phyloP scores from a whole-genome alignment of 306 rosid species.

The Cucumis melo region DNA sequence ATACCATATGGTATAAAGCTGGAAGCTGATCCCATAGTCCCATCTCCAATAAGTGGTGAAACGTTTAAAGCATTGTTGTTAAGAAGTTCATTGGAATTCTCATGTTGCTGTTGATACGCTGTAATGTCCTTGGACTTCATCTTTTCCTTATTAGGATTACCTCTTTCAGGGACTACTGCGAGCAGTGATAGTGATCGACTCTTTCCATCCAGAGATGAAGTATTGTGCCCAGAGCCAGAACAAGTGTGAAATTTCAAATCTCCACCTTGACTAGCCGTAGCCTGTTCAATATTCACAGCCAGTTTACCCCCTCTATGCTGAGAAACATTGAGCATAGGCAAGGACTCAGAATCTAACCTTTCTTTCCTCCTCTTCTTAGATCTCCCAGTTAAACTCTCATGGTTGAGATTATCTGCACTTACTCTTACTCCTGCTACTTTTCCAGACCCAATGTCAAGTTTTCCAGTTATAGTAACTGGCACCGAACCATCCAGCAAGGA shows the following conservation, averaged over 20 bases:
- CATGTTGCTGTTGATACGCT: constrained; percentile 7
- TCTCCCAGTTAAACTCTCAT: constrained; percentile 16
- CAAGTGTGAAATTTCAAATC: constrained; percentile 18
- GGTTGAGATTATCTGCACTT: constrained; percentile 1
- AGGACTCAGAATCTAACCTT: constrained; percentile 26
- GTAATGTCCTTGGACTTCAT: constrained; percentile 16
- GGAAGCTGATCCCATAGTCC: constrained; percentile 28
- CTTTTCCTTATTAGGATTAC: constrained; percentile 16
- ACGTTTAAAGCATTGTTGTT: constrained; percentile 17
- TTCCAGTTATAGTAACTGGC: constrained; percentile 10
- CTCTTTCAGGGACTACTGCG: constrained; percentile 16
- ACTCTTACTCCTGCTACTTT: constrained; percentile 29
- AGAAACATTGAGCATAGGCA: constrained; percentile 35
- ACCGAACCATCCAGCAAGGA: constrained; percentile 16
- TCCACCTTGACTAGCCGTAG: constrained; percentile 15
- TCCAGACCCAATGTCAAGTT: constrained; percentile 15
- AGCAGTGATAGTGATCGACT: constrained; percentile 15
- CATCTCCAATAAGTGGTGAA: constrained; percentile 24
- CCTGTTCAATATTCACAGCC: constrained; percentile 17
- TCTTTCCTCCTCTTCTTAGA: constrained; percentile 17
- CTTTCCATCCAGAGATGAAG: constrained; percentile 14
- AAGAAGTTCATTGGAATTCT: constrained; percentile 12
- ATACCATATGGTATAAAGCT: constrained; percentile 20
- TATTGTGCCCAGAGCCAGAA: constrained; percentile 14
- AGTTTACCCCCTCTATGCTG: constrained; percentile 20